A percentile compares a stretch with the other conserved stretches of the same genome.
Conservation (phyloP, 345 rosid genomes). For the Populus davidiana region DNA sequence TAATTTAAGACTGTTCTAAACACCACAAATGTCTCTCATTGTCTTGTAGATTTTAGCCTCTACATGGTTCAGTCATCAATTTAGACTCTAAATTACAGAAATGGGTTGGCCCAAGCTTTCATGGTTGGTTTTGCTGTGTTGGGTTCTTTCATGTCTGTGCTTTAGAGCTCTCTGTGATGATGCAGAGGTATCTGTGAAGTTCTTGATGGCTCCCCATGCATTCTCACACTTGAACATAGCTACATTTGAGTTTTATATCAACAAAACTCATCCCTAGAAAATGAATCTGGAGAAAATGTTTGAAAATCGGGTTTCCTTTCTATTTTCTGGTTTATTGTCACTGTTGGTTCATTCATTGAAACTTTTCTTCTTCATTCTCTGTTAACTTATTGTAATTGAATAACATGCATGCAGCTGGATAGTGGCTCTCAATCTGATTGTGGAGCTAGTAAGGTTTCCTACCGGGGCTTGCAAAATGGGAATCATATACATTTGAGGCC, state of each 20-base stretch:
- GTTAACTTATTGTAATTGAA: not conserved
- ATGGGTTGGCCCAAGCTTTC: conserved; percentile 44
- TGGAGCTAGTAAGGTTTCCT: conserved; percentile 42
- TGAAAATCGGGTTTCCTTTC: not conserved
- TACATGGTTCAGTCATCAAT: conserved; percentile 5
- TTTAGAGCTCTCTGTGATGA: conserved; percentile 32
- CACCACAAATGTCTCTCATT: conserved; percentile 16
- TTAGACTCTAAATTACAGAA: conserved; percentile 8
- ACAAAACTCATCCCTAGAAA: not conserved
- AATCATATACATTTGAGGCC: conserved; percentile 65
- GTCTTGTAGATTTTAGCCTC: conserved; percentile 9
- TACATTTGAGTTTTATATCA: conserved; percentile 52
- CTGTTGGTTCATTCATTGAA: not conserved
- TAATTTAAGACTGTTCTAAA: not conserved
- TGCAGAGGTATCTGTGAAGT: conserved; percentile 51
- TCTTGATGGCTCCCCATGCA: conserved; percentile 59
- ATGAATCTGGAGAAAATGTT: not conserved
- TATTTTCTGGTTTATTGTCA: not conserved
- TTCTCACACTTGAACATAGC: conserved; percentile 59
- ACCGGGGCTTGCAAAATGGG: conserved; percentile 61
- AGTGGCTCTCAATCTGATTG: conserved; percentile 51
- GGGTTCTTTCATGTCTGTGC: conserved; percentile 32
- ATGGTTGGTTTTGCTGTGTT: conserved; percentile 39
- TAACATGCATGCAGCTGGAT: conserved; percentile 62
- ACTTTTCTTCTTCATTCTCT: not conserved